Percentiles rank a stretch among this genome's conserved stretches.
phyloP scores from a whole-genome alignment of 768 basidiomycete species.

The Termitomyces bulborhizus region DNA sequence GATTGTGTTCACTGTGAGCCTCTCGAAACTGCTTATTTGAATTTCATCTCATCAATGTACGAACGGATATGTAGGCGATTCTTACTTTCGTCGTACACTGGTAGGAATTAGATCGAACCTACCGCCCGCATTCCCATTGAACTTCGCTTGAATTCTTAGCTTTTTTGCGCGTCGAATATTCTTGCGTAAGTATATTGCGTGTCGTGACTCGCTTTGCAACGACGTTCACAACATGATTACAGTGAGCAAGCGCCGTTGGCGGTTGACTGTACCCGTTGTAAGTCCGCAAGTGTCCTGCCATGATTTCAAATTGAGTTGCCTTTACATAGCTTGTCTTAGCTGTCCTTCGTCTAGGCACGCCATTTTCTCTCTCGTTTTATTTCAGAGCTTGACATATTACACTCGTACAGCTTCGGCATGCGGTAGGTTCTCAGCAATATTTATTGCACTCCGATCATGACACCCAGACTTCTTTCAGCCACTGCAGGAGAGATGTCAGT shows the following conservation, averaged over 20 bases:
- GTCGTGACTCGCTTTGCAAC: neutral
- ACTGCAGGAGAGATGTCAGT: slow-evolving; percentile 20
- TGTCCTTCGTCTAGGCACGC: slow-evolving; percentile 16
- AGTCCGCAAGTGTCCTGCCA: neutral
- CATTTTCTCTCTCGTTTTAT: neutral
- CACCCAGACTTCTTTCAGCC: slow-evolving; percentile 5
- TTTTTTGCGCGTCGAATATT: slow-evolving; percentile 30
- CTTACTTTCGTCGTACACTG: slow-evolving; percentile 37
- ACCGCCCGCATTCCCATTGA: neutral
- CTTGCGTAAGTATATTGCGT: slow-evolving; percentile 10
- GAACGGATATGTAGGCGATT: slow-evolving; percentile 20
- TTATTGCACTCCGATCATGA: no score
- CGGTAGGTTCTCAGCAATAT: no score
- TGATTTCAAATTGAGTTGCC: neutral
- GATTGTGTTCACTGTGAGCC: slow-evolving; percentile 21
- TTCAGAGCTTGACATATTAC: no score
- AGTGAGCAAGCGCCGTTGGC: slow-evolving; percentile 20
- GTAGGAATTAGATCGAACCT: slow-evolving; percentile 13
- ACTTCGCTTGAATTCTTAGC: slow-evolving; percentile 10
- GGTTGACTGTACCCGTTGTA: slow-evolving; percentile 18
- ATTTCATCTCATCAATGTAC: neutral
- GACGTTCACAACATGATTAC: neutral
- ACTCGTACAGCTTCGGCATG: no score
- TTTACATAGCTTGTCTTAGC: slow-evolving; percentile 14
- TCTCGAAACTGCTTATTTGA: neutral